Evolutionary conservation across 202 grass and related monocot species (phyloP), one percentile per base, ranked within the genome.

Genomic region (Zoysia matrella): DNA sequence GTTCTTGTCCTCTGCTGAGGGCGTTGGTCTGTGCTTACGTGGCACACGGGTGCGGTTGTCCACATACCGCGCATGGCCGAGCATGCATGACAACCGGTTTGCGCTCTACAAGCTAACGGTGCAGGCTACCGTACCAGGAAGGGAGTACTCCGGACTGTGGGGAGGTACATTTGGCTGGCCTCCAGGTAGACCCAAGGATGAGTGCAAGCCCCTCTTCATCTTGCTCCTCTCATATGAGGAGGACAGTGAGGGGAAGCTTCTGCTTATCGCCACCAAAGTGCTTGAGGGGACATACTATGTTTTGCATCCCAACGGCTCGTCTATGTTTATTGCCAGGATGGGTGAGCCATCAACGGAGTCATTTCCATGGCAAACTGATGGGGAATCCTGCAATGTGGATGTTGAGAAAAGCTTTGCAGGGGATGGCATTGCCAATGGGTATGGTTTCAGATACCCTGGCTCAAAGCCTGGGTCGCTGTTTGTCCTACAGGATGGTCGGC

Each of bases 141-240:
- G 76, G 84, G 89, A 97, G 80, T 87, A 85, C 47, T 82, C 90
- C 4, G 94, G 92, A 4, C 81, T 97, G 71, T 97, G 92, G 94
- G 92, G 91, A 77, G 94, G 92, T 62, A 90, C 94, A 10, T 97
- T 94, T 7, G 92, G 94, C 36, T 97, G 94, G 94, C 94, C 92
- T 0, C 92, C 90, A 0, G 84, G 86, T n/a, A 51, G 60, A 49
- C 88, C 86, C 0, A 74, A 78, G 13, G 88, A 92, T 15, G 94
- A 90, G 6, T n/a, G 78, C 73, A 90, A 86, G 76, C 83, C 94
- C 2, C 73, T 97, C 47, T 94, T 94, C 69, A 82, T 97, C 75
- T 83, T 97, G 76, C 74, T 97, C 13, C 90, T 97, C 45, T 87
- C 92, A 0, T 97, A 93, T 2, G 92, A 97, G 69, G 78, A 91